Evolutionary conservation across 2,329 filamentous ascomycete species (phyloP).

Genomic region (Epicoccum sorghinum): DNA sequence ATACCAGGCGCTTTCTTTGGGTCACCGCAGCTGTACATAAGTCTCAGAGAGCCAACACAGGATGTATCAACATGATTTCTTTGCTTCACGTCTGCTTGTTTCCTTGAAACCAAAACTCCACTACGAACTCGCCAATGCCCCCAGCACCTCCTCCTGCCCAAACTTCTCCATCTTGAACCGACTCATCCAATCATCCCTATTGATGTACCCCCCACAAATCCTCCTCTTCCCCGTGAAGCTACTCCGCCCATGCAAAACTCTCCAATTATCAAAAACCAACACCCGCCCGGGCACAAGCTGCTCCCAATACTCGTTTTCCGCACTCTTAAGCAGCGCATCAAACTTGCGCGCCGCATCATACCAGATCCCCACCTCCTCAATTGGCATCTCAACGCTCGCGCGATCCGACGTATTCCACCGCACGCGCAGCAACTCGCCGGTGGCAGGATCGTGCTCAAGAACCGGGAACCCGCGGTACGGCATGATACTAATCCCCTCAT

Average conservation of each 20-base stretch:
- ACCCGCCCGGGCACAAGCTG: conserved; percentile 80
- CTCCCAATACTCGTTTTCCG: conserved; percentile 75
- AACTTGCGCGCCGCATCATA: conserved; percentile 81
- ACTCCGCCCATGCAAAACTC: conserved; percentile 85
- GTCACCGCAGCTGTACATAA: conserved; percentile 37
- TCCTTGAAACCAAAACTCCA: neutral
- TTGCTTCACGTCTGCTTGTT: neutral
- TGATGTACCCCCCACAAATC: conserved; percentile 82
- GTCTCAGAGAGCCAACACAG: conserved; percentile 26
- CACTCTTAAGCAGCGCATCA: conserved; percentile 69
- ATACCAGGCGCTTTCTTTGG: conserved; percentile 24
- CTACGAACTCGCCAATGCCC: conserved; percentile 15
- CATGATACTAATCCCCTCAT: conserved; percentile 79
- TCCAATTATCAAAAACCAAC: conserved; percentile 96
- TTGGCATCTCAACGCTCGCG: conserved; percentile 66
- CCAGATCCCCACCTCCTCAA: conserved; percentile 66
- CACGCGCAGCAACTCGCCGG: conserved; percentile 64
- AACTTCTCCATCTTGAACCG: conserved; percentile 27
- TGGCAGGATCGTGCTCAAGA: conserved; percentile 63
- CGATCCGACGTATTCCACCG: conserved; percentile 96
- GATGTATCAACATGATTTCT: conserved; percentile 40
- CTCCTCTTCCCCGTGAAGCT: conserved; percentile 83
- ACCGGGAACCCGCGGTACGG: conserved; percentile 75
- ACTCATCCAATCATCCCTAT: conserved; percentile 38
- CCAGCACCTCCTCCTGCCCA: conserved; percentile 23